Base-by-base conservation (phyloP, 2,329 filamentous ascomycete genomes). In the Colletotrichum navitas region DNA sequence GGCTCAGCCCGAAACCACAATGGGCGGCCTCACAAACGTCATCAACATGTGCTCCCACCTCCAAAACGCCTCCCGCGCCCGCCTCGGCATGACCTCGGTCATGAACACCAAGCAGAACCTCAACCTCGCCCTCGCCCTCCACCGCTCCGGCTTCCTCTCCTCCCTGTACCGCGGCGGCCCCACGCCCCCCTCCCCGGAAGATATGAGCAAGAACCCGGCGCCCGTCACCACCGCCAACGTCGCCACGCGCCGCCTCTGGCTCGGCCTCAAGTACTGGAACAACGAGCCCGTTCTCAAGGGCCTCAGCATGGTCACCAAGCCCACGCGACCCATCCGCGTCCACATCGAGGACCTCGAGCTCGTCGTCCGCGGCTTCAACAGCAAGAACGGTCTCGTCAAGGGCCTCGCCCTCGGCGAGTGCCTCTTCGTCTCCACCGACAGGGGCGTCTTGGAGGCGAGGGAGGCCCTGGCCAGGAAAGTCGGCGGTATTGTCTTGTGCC, bases 261-360 rank as follows among this genome's bases (percentile, higher is more conserved):
- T 98, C 16, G 94, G 94, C 1, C 84, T 97, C 77, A 97, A 97
- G 84, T 97, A 97, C 87, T 93, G 89, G 89, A 90, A 94, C 76
- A 92, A 92, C 78, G 86, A 91, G 81, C 94, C 95, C 7, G 94
- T 97, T 29, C 83, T 98, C 75, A 86, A 85, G 73, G 87, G 89
- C 74, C 87, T 95, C 77, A 81, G 82, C 60, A 80, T 92, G 78
- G 85, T 97, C 72, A 92, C 89, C 78, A 95, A 91, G 81, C 92
- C 94, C 12, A 95, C 89, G 77, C 87, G 94, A 74, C 82, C 90
- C 76, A 88, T 97, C 79, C 92, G 87, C 76, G 85, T 94, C 73
- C 86, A 90, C 62, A 85, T 91, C 32, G 74, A 83, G 21, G 88
- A 91, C 58, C 81, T 98, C 72, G 86, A 87, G 54, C 83, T 85